A percentile compares a stretch with the other conserved stretches of the same genome.
Conservation (phyloP, 768 basidiomycete species). For the Termitomyces sp. region DNA sequence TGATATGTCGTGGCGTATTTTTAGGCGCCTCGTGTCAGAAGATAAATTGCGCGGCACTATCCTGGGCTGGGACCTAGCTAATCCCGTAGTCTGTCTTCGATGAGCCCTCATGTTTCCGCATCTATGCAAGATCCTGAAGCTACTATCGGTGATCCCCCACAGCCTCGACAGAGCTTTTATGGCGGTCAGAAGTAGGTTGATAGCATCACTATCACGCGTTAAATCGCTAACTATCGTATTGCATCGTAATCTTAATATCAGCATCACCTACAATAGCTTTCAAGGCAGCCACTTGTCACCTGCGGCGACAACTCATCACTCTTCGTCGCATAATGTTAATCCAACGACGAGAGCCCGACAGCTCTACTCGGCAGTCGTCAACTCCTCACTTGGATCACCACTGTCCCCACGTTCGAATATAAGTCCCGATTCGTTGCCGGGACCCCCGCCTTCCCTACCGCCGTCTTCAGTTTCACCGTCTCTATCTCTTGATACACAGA, state of each 20-base stretch:
- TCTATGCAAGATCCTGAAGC: not conserved
- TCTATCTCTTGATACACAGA: not conserved
- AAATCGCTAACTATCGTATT: not conserved
- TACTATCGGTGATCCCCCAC: not conserved
- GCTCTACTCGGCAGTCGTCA: not conserved
- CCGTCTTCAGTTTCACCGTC: not conserved
- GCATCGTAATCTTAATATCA: not conserved
- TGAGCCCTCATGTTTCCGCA: not conserved
- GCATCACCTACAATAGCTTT: not conserved
- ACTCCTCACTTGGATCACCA: not conserved
- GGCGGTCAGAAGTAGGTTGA: not conserved
- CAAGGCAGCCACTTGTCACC: not conserved
- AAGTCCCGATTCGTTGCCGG: not conserved
- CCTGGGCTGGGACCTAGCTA: not conserved
- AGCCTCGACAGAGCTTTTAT: not conserved
- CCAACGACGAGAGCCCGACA: not conserved
- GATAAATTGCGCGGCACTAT: not conserved
- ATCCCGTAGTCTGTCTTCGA: not conserved
- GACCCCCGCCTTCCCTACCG: not conserved
- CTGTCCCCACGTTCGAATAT: not conserved
- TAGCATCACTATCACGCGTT: not conserved
- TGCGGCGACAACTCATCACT: not conserved
- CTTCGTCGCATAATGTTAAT: not conserved
- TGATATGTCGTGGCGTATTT: not conserved
- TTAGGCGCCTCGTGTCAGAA: not conserved